These are phyloP conservation scores for Prunella vulgaris DNA, from an alignment of 257 asterid genomes.

Conservation along the genomic window DNA sequence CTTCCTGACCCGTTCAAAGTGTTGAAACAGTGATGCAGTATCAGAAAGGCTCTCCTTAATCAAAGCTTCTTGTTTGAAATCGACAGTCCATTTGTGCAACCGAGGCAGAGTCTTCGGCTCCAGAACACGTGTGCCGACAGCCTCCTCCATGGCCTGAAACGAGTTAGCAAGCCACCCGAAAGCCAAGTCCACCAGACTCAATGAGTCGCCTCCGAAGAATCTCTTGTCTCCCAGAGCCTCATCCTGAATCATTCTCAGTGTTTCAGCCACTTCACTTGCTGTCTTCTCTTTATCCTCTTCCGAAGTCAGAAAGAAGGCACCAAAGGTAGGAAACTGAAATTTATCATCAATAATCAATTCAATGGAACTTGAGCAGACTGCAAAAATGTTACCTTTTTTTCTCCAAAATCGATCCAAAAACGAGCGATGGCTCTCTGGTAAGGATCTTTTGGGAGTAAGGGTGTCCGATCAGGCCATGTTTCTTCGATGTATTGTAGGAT, in stretches of 20 bases:
- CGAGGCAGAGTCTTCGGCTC: conserved; percentile 28
- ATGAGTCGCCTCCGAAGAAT: conserved; percentile 37
- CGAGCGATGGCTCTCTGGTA: conserved; percentile 32
- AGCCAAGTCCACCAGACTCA: conserved; percentile 37
- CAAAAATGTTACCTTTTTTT: conserved; percentile 24
- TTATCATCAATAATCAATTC: not conserved
- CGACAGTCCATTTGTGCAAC: conserved; percentile 31
- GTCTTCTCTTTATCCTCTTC: conserved; percentile 29
- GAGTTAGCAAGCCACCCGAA: conserved; percentile 32
- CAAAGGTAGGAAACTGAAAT: conserved; percentile 11
- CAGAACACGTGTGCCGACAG: conserved; percentile 26
- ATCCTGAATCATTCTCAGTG: conserved; percentile 32
- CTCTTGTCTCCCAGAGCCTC: conserved; percentile 38
- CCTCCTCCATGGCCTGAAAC: conserved; percentile 14
- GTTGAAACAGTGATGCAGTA: conserved; percentile 15
- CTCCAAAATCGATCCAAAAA: conserved; percentile 31
- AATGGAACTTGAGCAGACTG: not conserved
- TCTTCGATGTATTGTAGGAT: conserved; percentile 40
- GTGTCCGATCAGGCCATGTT: conserved; percentile 27
- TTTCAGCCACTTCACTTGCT: conserved; percentile 19
- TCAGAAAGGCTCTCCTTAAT: conserved; percentile 32
- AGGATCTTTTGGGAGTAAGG: conserved; percentile 36
- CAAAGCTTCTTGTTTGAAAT: conserved; percentile 29
- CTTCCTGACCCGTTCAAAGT: conserved; percentile 13
- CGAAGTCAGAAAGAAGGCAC: conserved; percentile 22